Conservation (phyloP, 768 basidiomycete species). For the Panus rudis region DNA sequence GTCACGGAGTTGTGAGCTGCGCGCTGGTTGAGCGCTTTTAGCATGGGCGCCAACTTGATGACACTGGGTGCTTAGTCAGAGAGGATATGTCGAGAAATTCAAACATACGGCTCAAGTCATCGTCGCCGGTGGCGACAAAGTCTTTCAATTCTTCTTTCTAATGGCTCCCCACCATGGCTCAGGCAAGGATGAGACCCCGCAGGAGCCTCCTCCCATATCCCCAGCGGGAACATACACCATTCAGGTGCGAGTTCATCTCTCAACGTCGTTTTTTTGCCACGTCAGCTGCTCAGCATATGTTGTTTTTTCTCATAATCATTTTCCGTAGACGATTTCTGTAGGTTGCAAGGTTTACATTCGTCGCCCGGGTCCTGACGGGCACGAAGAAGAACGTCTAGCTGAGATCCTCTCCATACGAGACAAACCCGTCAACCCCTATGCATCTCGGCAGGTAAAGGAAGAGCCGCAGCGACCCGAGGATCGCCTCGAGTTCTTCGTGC, state of each 20-base stretch:
- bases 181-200: constrained; percentile 30
- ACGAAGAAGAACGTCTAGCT: constrained; percentile 84
- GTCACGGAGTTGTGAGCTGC: no score
- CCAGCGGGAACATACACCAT: constrained; percentile 72
- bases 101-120: no score
- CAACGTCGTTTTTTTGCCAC: neutral
- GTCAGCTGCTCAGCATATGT: constrained; percentile 13
- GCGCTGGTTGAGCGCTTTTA: no score
- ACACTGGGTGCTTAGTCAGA: no score
- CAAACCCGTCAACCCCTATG: constrained; percentile 62
- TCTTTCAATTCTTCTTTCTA: neutral
- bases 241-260: constrained; percentile 49
- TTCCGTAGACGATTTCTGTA: constrained; percentile 68
- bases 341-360: constrained; percentile 95
- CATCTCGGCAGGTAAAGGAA: constrained; percentile 32
- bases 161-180: constrained; percentile 23
- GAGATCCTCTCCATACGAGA: constrained; percentile 95
- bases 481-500: constrained; percentile 91
- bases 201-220: constrained; percentile 55
- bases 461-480: constrained; percentile 58
- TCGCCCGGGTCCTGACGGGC: constrained; percentile 67
- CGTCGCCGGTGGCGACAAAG: no score
- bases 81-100: no score
- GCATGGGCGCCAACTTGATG: no score
- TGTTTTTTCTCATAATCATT: constrained; percentile 11